phyloP scores from a whole-genome alignment of 345 rosid genomes.

The Raphanus sativus region DNA sequence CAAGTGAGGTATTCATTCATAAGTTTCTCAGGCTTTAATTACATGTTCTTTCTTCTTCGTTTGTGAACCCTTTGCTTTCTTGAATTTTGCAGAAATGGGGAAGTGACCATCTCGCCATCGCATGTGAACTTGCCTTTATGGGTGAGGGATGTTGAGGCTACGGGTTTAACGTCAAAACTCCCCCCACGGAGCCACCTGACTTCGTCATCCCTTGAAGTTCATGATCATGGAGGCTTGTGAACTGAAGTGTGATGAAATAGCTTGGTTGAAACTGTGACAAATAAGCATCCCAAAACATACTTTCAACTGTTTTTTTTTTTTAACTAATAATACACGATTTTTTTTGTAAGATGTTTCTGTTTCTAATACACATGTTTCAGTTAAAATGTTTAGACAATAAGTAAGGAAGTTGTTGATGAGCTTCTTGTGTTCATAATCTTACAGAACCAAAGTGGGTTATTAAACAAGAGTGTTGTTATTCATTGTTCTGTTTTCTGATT shows the following conservation, averaged over 20 bases:
- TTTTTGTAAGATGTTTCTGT: not conserved
- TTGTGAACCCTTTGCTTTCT: conserved; percentile 1
- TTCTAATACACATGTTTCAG: not conserved
- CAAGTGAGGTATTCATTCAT: conserved; percentile 58
- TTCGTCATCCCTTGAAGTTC: not conserved
- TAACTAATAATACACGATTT: not conserved
- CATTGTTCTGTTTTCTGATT: not conserved
- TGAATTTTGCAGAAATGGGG: conserved; percentile 68
- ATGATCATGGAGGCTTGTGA: conserved; percentile 15
- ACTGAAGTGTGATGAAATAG: not conserved
- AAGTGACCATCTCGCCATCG: conserved; percentile 96
- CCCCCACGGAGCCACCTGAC: not conserved
- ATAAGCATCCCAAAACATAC: not conserved
- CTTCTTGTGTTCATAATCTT: conserved; percentile 29
- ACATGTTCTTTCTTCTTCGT: not conserved
- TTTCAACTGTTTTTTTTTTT: too few species aligned
- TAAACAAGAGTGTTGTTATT: not conserved
- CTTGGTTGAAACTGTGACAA: conserved; percentile 19
- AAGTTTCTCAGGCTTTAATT: not conserved
- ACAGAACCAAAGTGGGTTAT: conserved; percentile 27
- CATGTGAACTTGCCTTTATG: conserved; percentile 73
- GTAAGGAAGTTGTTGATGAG: not conserved
- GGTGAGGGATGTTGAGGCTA: conserved; percentile 29
- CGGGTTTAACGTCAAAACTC: not conserved
- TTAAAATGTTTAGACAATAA: conserved; percentile 1